Conservation (phyloP, 164 flowering plant species). For the Liquidambar formosana region DNA sequence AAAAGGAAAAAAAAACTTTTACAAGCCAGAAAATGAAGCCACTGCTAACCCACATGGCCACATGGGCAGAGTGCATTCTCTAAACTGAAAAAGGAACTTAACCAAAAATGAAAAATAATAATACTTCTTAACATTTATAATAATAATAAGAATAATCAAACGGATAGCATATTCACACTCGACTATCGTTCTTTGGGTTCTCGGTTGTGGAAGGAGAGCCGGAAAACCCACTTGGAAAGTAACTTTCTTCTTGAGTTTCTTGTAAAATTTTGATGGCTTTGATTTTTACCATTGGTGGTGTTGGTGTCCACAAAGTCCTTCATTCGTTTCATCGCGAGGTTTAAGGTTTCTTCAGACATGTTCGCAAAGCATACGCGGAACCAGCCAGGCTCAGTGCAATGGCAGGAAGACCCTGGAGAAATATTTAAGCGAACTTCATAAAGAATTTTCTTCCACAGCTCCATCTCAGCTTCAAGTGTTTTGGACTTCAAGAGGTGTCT, state of each 20-base stretch:
- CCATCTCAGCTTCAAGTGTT: constrained; percentile 69
- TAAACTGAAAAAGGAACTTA: constrained; percentile 1
- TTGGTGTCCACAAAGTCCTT: constrained; percentile 39
- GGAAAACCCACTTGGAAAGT: constrained; percentile 57
- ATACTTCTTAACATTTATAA: too few relatives aligned
- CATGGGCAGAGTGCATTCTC: constrained; percentile 32
- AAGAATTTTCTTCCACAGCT: constrained; percentile 76
- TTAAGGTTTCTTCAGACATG: constrained; percentile 63
- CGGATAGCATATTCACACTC: not conserved
- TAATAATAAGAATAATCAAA: not conserved
- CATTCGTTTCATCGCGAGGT: constrained; percentile 55
- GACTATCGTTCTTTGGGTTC: constrained; percentile 45
- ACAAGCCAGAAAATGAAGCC: constrained; percentile 7
- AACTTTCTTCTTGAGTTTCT: constrained; percentile 26
- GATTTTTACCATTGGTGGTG: not conserved
- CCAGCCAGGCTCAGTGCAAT: constrained; percentile 95
- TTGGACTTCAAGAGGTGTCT: constrained; percentile 52
- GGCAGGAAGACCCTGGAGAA: constrained; percentile 88
- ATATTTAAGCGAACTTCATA: constrained; percentile 67
- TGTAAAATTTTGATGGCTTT: not conserved
- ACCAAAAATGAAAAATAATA: not conserved
- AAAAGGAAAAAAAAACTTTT: not conserved
- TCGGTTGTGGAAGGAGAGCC: constrained; percentile 36
- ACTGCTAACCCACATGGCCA: constrained; percentile 38
- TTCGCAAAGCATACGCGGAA: constrained; percentile 89